Evolutionary conservation across 805 yeast species (phyloP), one percentile per base, ranked within the genome.

Genomic region (Yamadazyma sp.): DNA sequence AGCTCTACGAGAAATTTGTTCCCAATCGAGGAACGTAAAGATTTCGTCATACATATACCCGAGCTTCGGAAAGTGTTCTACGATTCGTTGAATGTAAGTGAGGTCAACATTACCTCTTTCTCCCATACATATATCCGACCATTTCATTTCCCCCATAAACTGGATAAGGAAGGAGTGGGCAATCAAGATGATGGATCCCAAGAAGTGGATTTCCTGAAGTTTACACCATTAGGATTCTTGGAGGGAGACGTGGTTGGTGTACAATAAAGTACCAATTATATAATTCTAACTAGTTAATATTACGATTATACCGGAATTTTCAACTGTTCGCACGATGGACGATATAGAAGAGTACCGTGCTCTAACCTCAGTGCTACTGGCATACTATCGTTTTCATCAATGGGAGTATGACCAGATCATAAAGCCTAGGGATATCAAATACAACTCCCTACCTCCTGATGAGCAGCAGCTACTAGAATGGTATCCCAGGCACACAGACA

Each of bases 391-490:
- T 28, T 67, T 54, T 42, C 57, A 58, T 39, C 40, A 46, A 28
- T 64, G 60, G 56, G 68, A 65, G 35, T 49, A 49, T 28, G 62
- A 59, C 11, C 55, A 59, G 32, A 40, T 67, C 11, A 40, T 68
- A 19, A 54, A 51, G 25, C 71, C 72, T 4, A 52, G 69, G 12
- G 30, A 44, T 6, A 41, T 54, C 28, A 58, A 56, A 38, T 51
- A 46, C 28, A 43, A 40, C 12, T 46, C 62, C 5, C 53, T 80
- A 5, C 40, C 71, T 0, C 31, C 31, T 0, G 59, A 59, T 4
- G 84, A 80, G 26, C 53, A 65, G 40, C 32, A 34, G 9, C 52
- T 75, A 3, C 29, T 80, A 1, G 71, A 78, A 0, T 79, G 82
- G 82, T 76, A 70, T 50, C 62, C 61, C 0, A 33, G 53, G 6